Evolutionary conservation across 148 eudicot species (phyloP).

Genomic region (Beta vulgaris): DNA sequence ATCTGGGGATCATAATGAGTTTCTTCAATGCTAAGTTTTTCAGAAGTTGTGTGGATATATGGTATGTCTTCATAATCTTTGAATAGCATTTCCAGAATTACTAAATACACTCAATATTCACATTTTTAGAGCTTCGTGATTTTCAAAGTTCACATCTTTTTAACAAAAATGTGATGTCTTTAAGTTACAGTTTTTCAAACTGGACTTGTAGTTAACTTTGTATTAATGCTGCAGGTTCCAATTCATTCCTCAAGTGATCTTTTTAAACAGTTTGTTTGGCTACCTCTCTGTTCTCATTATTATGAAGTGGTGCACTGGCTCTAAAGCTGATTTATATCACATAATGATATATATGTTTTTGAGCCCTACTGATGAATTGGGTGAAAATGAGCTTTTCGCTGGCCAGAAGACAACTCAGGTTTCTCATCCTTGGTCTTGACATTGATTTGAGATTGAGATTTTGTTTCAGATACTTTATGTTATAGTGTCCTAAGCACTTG

Average conservation of each 20-base stretch:
- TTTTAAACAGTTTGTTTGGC: slow-evolving; percentile 56
- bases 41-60: slow-evolving; percentile 43
- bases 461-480: neutral
- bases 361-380: slow-evolving; percentile 86
- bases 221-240: slow-evolving; percentile 41
- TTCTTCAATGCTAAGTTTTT: slow-evolving; percentile 53
- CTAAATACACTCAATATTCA: neutral
- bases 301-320: slow-evolving; percentile 61
- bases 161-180: neutral
- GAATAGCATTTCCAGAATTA: neutral
- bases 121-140: neutral
- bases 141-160: neutral
- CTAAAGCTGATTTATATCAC: slow-evolving; percentile 61
- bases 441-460: neutral
- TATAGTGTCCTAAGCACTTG: neutral
- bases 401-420: slow-evolving; percentile 90
- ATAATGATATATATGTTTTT: slow-evolving; percentile 58
- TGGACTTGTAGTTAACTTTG: neutral
- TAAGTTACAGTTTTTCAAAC: neutral
- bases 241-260: slow-evolving; percentile 57
- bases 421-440: slow-evolving; percentile 3
- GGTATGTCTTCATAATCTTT: slow-evolving; percentile 31
- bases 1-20: slow-evolving; percentile 56
- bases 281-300: slow-evolving; percentile 52
- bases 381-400: slow-evolving; percentile 86